A percentile compares a stretch with the other conserved stretches of the same genome.
phyloP scores from a whole-genome alignment of 352 stramenopile genomes.

The Phytophthora tentaculata region DNA sequence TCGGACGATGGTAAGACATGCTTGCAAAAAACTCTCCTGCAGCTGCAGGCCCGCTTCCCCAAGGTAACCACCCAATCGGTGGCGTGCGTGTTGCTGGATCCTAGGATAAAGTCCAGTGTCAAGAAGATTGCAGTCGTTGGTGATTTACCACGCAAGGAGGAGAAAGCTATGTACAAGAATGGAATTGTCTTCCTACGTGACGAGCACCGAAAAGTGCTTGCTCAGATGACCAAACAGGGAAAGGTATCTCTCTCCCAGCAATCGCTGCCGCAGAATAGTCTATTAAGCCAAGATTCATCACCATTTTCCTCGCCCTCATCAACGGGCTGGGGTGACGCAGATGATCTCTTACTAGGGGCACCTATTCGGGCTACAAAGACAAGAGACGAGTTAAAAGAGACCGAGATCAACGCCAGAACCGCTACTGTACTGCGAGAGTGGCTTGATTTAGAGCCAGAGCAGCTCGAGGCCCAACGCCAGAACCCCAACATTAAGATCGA shows the following conservation, averaged over 20 bases:
- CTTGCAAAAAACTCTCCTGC: background rate
- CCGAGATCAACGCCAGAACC: conserved; percentile 12
- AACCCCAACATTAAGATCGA: background rate
- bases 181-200: background rate
- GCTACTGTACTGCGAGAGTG: background rate
- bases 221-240: background rate
- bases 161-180: background rate
- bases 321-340: conserved; percentile 8
- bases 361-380: conserved; percentile 5
- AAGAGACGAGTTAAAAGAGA: conserved; percentile 8
- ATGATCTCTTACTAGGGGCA: background rate
- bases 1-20: background rate
- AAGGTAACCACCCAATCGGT: background rate
- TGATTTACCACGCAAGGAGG: background rate
- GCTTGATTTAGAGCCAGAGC: conserved; percentile 3
- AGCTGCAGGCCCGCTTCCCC: background rate
- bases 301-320: background rate
- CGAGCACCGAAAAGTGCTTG: background rate
- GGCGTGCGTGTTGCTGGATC: background rate
- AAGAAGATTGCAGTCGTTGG: conserved; percentile 3
- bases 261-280: conserved; percentile 2
- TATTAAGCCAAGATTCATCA: no score
- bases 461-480: conserved; percentile 6
- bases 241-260: conserved; percentile 3
- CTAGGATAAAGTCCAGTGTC: background rate